These are phyloP conservation scores for Annulohypoxylon nitens DNA, from an alignment of 495 filamentous ascomycete genomes.

Conservation along the genomic window DNA sequence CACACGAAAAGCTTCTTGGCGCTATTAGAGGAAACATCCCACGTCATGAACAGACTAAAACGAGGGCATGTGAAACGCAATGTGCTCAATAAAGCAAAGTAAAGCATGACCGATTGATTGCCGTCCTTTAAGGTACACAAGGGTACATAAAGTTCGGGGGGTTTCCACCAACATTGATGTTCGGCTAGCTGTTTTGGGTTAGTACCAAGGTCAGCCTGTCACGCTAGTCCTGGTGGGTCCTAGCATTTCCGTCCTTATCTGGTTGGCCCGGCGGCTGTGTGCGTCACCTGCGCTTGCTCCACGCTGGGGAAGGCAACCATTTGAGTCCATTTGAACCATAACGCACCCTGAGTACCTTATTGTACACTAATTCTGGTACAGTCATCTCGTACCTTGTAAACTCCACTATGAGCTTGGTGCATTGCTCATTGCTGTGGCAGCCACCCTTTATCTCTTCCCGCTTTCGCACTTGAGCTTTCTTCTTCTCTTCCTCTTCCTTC, in stretches of 20 bases:
- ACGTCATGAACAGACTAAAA: conserved; percentile 12
- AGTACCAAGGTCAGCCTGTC: conserved; percentile 33
- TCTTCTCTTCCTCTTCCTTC: conserved; percentile 40
- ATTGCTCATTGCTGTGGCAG: conserved; percentile 23
- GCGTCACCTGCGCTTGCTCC: conserved; percentile 52
- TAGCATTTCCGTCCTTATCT: conserved; percentile 47
- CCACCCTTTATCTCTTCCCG: conserved; percentile 49
- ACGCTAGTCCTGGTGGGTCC: conserved; percentile 32
- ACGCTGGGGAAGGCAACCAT: conserved; percentile 51
- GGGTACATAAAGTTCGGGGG: conserved; percentile 21
- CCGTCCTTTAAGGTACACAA: conserved; percentile 24
- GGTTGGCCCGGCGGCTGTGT: conserved; percentile 51
- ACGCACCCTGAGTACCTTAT: conserved; percentile 14
- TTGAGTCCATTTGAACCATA: background rate
- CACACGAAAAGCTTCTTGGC: conserved; percentile 7
- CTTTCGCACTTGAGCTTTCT: conserved; percentile 47
- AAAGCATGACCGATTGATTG: background rate
- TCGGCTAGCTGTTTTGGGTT: conserved; percentile 11
- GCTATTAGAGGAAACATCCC: conserved; percentile 1
- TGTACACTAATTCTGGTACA: background rate
- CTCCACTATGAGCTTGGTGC: conserved; percentile 33
- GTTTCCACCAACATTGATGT: conserved; percentile 27
- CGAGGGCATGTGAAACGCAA: conserved; percentile 12
- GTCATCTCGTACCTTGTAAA: conserved; percentile 2
- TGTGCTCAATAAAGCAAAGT: conserved; percentile 9